A percentile compares a stretch with the other conserved stretches of the same genome.
Conservation (phyloP, 768 basidiomycete genomes). For the Mycena haematopus region DNA sequence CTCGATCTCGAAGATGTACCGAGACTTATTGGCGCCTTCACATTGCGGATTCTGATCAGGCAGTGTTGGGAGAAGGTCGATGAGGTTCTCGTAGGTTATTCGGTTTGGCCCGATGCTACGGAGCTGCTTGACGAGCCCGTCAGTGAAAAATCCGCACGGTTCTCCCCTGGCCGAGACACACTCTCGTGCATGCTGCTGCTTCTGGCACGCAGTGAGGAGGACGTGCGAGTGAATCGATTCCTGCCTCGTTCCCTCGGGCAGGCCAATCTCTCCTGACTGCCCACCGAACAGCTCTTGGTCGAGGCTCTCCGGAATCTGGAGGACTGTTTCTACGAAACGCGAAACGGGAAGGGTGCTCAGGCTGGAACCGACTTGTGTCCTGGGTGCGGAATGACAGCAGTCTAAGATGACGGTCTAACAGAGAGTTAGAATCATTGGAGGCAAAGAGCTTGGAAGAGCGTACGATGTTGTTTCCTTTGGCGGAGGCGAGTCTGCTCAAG, state of each 20-base stretch:
- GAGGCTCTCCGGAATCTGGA: conserved; percentile 18
- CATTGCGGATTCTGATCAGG: conserved; percentile 29
- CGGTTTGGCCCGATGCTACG: conserved; percentile 15
- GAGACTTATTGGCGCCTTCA: conserved; percentile 20
- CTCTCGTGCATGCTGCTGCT: conserved; percentile 27
- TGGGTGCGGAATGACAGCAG: conserved; percentile 20
- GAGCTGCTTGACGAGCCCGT: conserved; percentile 20
- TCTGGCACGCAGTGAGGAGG: conserved; percentile 27
- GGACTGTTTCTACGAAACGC: conserved; percentile 16
- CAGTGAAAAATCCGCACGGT: conserved; percentile 27
- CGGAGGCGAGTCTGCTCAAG: conserved; percentile 18
- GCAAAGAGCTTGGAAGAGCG: not conserved
- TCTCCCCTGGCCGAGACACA: conserved; percentile 13
- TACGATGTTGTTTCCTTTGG: conserved; percentile 28
- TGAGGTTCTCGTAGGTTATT: conserved; percentile 20
- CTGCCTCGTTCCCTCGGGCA: conserved; percentile 17
- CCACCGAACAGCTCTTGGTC: not conserved
- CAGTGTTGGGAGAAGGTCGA: conserved; percentile 23
- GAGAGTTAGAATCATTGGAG: not conserved
- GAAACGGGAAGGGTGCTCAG: conserved; percentile 2
- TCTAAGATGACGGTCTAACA: conserved; percentile 27
- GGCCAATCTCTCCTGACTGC: not conserved
- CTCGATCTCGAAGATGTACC: conserved; percentile 21
- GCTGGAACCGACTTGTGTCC: not conserved
- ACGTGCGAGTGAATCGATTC: conserved; percentile 28